Percentiles rank a stretch among this genome's conserved stretches.
Evolutionary conservation across 2,329 filamentous ascomycete genomes (phyloP).

Genomic region (Apiospora pterosperma): DNA sequence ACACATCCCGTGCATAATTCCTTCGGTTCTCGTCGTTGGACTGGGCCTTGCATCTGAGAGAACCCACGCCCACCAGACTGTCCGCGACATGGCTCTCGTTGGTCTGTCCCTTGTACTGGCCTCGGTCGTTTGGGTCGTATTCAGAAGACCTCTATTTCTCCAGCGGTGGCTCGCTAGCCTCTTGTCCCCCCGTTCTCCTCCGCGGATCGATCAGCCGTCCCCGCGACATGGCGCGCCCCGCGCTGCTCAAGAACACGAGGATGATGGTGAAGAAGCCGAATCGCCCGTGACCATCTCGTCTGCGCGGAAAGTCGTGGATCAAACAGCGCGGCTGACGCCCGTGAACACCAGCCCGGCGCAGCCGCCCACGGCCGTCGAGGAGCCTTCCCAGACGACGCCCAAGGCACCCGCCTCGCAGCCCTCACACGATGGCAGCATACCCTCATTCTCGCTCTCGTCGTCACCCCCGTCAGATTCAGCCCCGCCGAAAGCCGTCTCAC

Average conservation of each 20-base stretch:
- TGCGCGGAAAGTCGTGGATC: not conserved
- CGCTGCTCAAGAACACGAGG: slow-evolving; percentile 13
- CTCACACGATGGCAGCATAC: slow-evolving; percentile 29
- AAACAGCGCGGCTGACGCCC: slow-evolving; percentile 4
- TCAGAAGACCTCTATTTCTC: slow-evolving; percentile 51
- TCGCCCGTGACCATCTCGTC: not conserved
- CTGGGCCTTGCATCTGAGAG: not conserved
- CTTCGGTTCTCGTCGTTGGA: not conserved
- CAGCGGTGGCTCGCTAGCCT: slow-evolving; percentile 32
- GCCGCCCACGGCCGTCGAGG: slow-evolving; percentile 20
- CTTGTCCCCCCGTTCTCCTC: slow-evolving; percentile 24
- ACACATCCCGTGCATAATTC: not conserved
- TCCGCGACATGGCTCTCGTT: slow-evolving; percentile 47
- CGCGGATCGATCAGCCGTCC: slow-evolving; percentile 23
- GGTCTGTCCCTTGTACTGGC: slow-evolving; percentile 61
- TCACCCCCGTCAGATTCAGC: slow-evolving; percentile 10
- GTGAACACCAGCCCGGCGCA: slow-evolving; percentile 33
- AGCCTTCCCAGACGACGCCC: slow-evolving; percentile 46
- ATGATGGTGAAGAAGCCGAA: slow-evolving; percentile 4
- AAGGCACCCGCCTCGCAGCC: slow-evolving; percentile 37
- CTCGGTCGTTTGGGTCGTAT: slow-evolving; percentile 54
- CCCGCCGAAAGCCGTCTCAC: not conserved
- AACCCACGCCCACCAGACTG: slow-evolving; percentile 4
- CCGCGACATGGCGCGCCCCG: not conserved
- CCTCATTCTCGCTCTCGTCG: slow-evolving; percentile 43